A percentile compares a stretch with the other conserved stretches of the same genome.
These are phyloP conservation scores for Syzygium grande DNA, from an alignment of 345 rosid genomes.

Conservation along the genomic window DNA sequence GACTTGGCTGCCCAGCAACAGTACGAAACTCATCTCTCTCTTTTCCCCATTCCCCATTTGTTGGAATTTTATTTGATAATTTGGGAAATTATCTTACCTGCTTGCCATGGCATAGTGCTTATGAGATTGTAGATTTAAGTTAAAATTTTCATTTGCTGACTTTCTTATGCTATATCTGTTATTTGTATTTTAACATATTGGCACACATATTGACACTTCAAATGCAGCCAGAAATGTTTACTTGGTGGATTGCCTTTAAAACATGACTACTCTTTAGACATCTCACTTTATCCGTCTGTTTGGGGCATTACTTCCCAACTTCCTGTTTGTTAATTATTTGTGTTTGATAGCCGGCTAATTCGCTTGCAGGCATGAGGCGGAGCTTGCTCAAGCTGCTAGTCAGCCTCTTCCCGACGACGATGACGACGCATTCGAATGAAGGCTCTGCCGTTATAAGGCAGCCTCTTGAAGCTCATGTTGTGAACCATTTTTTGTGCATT, in stretches of 20 bases:
- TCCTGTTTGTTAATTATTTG: background rate
- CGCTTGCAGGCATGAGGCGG: constrained; percentile 63
- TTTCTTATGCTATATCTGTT: background rate
- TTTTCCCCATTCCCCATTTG: background rate
- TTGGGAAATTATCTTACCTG: background rate
- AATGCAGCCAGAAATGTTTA: background rate
- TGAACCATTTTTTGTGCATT: background rate
- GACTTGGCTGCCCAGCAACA: constrained; percentile 81
- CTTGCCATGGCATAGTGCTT: background rate
- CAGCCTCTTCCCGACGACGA: constrained; percentile 90
- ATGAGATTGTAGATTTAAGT: background rate
- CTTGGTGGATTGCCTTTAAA: background rate
- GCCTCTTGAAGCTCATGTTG: background rate
- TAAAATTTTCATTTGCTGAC: background rate
- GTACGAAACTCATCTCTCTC: constrained; percentile 28
- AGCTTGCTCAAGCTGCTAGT: constrained; percentile 59
- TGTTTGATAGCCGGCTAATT: background rate
- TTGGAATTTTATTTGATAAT: background rate
- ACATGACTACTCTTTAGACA: background rate
- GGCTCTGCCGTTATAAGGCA: background rate
- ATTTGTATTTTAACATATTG: background rate
- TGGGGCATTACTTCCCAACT: background rate
- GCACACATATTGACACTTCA: background rate
- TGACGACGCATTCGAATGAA: constrained; percentile 63
- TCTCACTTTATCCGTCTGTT: background rate